Base-by-base conservation (phyloP, 768 basidiomycete genomes). In the Lactifluus echinatus region DNA sequence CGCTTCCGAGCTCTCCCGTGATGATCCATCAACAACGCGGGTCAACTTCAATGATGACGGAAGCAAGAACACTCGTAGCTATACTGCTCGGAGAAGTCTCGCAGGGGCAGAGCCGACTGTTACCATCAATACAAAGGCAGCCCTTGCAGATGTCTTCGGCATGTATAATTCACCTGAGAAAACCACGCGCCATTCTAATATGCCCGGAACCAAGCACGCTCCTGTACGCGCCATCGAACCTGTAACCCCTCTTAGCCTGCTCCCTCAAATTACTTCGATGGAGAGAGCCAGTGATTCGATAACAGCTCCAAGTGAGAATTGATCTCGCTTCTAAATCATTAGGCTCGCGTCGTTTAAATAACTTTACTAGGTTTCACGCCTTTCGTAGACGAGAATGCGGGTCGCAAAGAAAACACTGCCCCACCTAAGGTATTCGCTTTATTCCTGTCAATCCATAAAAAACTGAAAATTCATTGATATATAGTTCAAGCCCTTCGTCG, bases 121-220 rank as follows among this genome's bases (percentile, higher is more conserved):
- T 6, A 99, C 96, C 0, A 92, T 98, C 64, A 96, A 96, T 68
- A 99, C 96, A 28, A 94, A 93, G 69, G 90, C 92, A 61, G 96
- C 96, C 3, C 77, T 96, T 33, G 88, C 83, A 12, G 93, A 97
- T 66, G 92, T 98, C 40, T 93, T 94, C 72, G 87, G 85, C 51
- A 93, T 98, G 87, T 98, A 93, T 68, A 95, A 96, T 68, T 90
- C 88, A 8, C 89, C 89, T 2, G 88, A 89, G 59, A 89, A 84
- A 71, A 85, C 85, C 0, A 75, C 76, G 44, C 81, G 78, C 50
- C 70, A 77, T 24, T 64, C 74, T 15, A 67, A 80, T 4, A 56
- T 67, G n/a, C 64, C 69, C 8, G 85, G 87, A 23, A 86, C 82
- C 63, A 88, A 87, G 66, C 80, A 88, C 66, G 85, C 84, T 0